Evolutionary conservation across 192 early-diverging fungal species (phyloP).

Genomic region (Entomortierella chlamydospora): DNA sequence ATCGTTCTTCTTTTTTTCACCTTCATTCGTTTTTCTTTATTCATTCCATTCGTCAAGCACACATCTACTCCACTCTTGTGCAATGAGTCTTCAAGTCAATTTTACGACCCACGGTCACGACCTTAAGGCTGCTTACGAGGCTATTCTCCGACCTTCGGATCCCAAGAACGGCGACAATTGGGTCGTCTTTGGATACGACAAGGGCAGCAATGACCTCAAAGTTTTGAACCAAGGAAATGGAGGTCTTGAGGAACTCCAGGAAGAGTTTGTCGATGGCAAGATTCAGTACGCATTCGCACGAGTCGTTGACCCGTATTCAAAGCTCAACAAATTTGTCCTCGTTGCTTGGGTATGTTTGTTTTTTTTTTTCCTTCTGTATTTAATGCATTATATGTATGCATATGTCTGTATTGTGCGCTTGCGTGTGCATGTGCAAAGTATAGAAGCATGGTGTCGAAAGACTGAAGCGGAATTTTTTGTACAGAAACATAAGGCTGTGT

Average conservation of each 20-base stretch:
- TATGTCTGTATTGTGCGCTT: no score
- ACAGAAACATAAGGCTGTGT: no score
- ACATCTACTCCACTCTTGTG: conserved; percentile 5
- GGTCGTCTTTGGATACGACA: conserved; percentile 83
- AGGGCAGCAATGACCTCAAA: conserved; percentile 73
- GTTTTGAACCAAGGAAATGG: conserved; percentile 75
- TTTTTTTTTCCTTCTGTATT: neutral
- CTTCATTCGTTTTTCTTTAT: neutral
- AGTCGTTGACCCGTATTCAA: conserved; percentile 88
- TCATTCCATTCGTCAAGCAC: neutral
- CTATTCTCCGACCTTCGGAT: conserved; percentile 66
- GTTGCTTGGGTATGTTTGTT: conserved; percentile 83
- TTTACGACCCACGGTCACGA: conserved; percentile 74
- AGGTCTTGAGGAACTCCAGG: conserved; percentile 87
- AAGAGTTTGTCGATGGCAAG: conserved; percentile 92
- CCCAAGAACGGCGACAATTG: conserved; percentile 65
- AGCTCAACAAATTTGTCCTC: conserved; percentile 89
- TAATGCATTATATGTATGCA: no score
- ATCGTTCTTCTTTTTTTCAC: neutral
- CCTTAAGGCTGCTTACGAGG: conserved; percentile 71
- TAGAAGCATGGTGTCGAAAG: no score
- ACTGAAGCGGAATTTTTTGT: no score
- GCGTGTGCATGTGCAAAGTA: no score
- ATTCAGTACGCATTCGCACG: conserved; percentile 90
- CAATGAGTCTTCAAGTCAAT: conserved; percentile 71